phyloP scores from a whole-genome alignment of 352 stramenopile species.

The Pythium dissotocum region DNA sequence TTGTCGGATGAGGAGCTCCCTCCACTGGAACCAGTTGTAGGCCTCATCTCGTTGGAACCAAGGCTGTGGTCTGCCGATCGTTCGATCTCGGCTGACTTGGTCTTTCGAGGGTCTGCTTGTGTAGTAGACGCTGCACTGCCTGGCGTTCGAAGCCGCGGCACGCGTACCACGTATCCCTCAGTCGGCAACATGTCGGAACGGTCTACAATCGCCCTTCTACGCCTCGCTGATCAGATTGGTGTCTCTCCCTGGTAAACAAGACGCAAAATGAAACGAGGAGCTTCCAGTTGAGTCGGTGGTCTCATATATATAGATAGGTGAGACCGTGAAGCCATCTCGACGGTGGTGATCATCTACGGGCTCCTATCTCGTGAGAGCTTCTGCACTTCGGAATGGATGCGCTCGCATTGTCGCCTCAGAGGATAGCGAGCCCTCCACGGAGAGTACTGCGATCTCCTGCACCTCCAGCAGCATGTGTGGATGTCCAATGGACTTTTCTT shows the following conservation, averaged over 20 bases:
- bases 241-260: background rate
- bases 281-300: background rate
- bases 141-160: background rate
- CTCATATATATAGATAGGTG: conserved; percentile 7
- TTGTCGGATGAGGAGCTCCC: background rate
- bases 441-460: background rate
- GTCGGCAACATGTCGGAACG: background rate
- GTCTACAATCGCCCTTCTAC: background rate
- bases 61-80: conserved; percentile 6
- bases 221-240: background rate
- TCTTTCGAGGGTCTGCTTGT: background rate
- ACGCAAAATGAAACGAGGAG: background rate
- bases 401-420: conserved; percentile 14
- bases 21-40: background rate
- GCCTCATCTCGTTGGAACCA: conserved; percentile 1
- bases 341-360: background rate
- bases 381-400: background rate
- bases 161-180: background rate
- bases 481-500: conserved; percentile 62
- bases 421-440: background rate
- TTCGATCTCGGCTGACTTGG: conserved; percentile 14
- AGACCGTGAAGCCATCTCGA: background rate
- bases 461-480: conserved; percentile 12
- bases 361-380: background rate
- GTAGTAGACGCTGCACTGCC: background rate